Evolutionary conservation across 139 green algal genomes (phyloP).

Genomic region (Coccomyxa sp.): DNA sequence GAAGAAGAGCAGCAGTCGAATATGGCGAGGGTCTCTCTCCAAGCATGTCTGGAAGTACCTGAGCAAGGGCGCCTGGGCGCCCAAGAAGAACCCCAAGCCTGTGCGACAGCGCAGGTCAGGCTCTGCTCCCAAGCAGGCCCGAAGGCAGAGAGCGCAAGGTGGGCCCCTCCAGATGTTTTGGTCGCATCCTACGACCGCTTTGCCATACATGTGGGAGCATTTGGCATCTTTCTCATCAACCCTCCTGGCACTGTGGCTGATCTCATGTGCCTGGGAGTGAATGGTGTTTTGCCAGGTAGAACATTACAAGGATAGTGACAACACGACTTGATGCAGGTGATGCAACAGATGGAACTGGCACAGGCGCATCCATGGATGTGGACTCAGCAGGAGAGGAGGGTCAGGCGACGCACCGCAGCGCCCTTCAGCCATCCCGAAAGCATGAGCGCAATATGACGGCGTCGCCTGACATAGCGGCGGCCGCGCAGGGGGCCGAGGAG

Average conservation of each 20-base stretch:
- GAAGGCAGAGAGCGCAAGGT: neutral
- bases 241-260: neutral
- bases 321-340: neutral
- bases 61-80: slow-evolving; percentile 5
- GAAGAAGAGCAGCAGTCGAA: slow-evolving; percentile 24
- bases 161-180: neutral
- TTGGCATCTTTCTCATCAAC: neutral
- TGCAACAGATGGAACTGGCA: neutral
- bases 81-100: neutral
- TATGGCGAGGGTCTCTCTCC: slow-evolving; percentile 24
- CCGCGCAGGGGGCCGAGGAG: neutral
- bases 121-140: neutral
- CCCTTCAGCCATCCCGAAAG: neutral
- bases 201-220: neutral
- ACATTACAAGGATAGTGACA: no score
- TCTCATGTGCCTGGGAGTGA: neutral
- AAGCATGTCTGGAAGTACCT: slow-evolving; percentile 18
- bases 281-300: no score
- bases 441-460: neutral
- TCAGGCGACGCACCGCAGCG: neutral
- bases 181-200: neutral
- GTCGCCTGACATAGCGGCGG: neutral
- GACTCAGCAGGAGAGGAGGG: neutral
- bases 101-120: neutral
- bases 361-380: neutral